These are phyloP conservation scores for Oenanthe javanica DNA, from an alignment of 140 eudicot genomes.

Conservation along the genomic window DNA sequence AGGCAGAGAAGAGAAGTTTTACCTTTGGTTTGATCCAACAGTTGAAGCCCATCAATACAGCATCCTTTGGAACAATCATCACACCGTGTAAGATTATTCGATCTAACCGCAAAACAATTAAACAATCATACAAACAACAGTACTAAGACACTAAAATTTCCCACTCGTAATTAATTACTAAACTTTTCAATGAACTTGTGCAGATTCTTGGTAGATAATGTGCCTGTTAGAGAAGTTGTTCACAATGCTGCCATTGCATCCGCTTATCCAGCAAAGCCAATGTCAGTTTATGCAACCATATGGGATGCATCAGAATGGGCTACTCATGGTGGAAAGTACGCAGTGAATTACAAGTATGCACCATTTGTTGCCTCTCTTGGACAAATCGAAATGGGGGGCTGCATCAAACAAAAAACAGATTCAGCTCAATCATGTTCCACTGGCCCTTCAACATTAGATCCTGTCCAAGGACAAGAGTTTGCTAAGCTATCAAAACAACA, in stretches of 20 bases:
- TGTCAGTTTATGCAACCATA: constrained; percentile 69
- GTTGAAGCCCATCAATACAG: constrained; percentile 62
- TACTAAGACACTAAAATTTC: not conserved
- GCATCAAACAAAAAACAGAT: constrained; percentile 31
- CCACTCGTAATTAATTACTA: not conserved
- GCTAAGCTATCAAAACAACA: constrained; percentile 56
- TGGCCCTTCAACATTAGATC: constrained; percentile 47
- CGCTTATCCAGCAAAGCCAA: constrained; percentile 76
- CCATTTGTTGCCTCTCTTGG: constrained; percentile 65
- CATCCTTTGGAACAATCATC: constrained; percentile 88
- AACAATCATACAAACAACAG: not conserved
- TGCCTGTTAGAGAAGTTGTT: constrained; percentile 70
- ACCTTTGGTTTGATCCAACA: constrained; percentile 94
- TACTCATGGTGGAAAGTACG: constrained; percentile 81
- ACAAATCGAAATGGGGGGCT: constrained; percentile 56
- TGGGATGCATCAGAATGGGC: constrained; percentile 99
- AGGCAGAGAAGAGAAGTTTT: constrained; percentile 84
- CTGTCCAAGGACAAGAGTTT: constrained; percentile 63
- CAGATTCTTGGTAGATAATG: constrained; percentile 85
- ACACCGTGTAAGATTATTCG: constrained; percentile 69
- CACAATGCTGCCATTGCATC: constrained; percentile 43
- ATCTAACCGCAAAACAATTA: not conserved
- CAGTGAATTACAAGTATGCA: constrained; percentile 59
- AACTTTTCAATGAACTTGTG: constrained; percentile 9
- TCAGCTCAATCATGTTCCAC: constrained; percentile 35